Base-by-base conservation (phyloP, 306 rosid genomes). In the Acacia acuminata region DNA sequence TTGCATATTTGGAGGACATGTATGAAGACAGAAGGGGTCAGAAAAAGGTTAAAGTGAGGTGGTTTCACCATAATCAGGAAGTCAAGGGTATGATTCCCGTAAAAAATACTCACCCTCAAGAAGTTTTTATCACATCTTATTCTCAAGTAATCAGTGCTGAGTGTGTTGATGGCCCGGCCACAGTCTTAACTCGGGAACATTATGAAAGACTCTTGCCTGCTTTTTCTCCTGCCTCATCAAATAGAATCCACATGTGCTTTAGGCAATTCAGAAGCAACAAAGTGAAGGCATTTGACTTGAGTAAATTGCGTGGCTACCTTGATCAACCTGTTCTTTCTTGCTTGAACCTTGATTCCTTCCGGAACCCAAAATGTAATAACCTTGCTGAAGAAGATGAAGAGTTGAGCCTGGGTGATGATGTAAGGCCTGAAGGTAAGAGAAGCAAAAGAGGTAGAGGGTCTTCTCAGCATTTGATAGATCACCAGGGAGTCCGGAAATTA, bases 31-130 rank as follows among this genome's bases (percentile, higher is more conserved):
- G 87, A 84, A 92, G 94, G 88, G 94, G 97, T 64, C 98, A 88
- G 76, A 96, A 92, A 84, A 96, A 94, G 90, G 97, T 96, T 36
- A 96, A 92, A 85, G 99, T 94, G 78, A 88, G 98, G 86, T 96
- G 99, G 99, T 96, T 96, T 92, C 99, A 96, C 85, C 96, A 88
- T 77, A 94, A 83, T 81, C 93, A 94, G 88, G 99, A 96, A 90
- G 98, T 96, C 84, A 94, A 91, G 82, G 98, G 97, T 71, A 90
- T 85, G 60, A 71, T 80, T 82, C 88, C 92, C 1, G 88, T 93
- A 32, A 88, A 91, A 76, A 94, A 96, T 84, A 89, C 92, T 83
- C 98, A 96, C 85, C 96, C 99, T 22, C 91, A 90, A 71, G 99
- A 96, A 87, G 94, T 96, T 80, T 96, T 96, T 84, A 94, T 96